Conservation (phyloP, 2,329 filamentous ascomycete species). For the Stromatinia cepivora region DNA sequence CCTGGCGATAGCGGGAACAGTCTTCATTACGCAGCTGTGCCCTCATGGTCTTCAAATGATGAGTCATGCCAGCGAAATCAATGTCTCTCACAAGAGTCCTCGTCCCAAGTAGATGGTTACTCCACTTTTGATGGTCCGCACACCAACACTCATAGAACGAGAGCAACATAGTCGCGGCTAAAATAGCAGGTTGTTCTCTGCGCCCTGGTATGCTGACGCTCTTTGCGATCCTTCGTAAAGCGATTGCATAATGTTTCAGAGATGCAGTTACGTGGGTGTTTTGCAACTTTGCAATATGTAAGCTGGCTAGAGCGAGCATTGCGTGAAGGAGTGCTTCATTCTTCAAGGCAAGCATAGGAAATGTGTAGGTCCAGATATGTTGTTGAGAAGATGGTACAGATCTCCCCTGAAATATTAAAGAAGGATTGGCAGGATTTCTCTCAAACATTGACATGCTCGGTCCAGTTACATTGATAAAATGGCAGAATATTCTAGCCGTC, state of each 20-base stretch:
- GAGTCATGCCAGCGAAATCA: conserved; percentile 72
- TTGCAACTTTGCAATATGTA: conserved; percentile 86
- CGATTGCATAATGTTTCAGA: conserved; percentile 87
- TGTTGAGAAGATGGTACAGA: conserved; percentile 63
- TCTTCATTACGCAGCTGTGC: conserved; percentile 41
- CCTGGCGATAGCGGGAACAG: conserved; percentile 21
- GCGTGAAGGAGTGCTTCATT: conserved; percentile 88
- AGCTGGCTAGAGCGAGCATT: conserved; percentile 80
- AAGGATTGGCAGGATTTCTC: conserved; percentile 72
- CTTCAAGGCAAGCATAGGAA: conserved; percentile 79
- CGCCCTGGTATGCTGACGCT: conserved; percentile 69
- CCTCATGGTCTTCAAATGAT: conserved; percentile 65
- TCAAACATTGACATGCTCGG: conserved; percentile 87
- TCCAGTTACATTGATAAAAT: conserved; percentile 88
- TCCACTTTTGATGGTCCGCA: conserved; percentile 95
- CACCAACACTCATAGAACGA: conserved; percentile 94
- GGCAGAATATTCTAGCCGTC: conserved; percentile 81
- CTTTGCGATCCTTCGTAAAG: conserved; percentile 74
- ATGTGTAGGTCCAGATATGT: conserved; percentile 69
- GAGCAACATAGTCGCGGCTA: conserved; percentile 84
- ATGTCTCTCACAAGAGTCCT: conserved; percentile 81
- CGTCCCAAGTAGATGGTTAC: conserved; percentile 83
- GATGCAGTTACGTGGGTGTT: conserved; percentile 73
- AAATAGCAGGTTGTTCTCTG: conserved; percentile 73
- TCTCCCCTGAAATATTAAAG: conserved; percentile 62